Evolutionary conservation across 1,284 basidiomycete genomes (phyloP).

Genomic region (Tilletia setariae): DNA sequence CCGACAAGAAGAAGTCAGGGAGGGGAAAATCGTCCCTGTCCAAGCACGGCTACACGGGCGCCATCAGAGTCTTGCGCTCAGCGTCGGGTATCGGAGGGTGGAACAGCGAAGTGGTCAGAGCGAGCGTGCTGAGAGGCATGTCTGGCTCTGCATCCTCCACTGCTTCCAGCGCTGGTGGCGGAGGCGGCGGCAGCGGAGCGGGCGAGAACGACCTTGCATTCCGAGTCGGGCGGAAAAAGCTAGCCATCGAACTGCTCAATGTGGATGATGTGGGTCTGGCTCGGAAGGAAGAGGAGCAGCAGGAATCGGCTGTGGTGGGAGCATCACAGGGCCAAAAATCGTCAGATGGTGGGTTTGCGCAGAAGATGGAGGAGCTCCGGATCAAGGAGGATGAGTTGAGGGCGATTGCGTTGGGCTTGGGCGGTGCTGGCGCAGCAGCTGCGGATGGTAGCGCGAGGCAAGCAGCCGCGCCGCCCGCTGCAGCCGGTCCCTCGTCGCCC

Average conservation of each 20-base stretch:
- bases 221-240: slow-evolving; percentile 79
- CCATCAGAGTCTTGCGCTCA: slow-evolving; percentile 35
- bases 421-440: not conserved
- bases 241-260: slow-evolving; percentile 88
- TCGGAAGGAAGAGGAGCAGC: slow-evolving; percentile 23
- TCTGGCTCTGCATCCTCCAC: slow-evolving; percentile 23
- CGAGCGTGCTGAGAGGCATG: slow-evolving; percentile 45
- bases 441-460: not conserved
- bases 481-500: slow-evolving; percentile 21
- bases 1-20: not conserved
- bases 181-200: slow-evolving; percentile 60
- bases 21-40: not conserved
- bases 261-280: slow-evolving; percentile 61
- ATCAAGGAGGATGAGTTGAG: slow-evolving; percentile 23
- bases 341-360: slow-evolving; percentile 29
- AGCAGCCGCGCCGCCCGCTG: slow-evolving; percentile 5
- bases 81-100: slow-evolving; percentile 41
- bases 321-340: slow-evolving; percentile 27
- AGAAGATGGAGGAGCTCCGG: slow-evolving; percentile 23
- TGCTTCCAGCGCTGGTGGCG: slow-evolving; percentile 4
- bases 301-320: not conserved
- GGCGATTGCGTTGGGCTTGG: slow-evolving; percentile 21
- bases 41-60: slow-evolving; percentile 34
- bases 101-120: slow-evolving; percentile 36
- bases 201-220: slow-evolving; percentile 88